Conservation (phyloP, 306 rosid species). For the Vigna trinervia region DNA sequence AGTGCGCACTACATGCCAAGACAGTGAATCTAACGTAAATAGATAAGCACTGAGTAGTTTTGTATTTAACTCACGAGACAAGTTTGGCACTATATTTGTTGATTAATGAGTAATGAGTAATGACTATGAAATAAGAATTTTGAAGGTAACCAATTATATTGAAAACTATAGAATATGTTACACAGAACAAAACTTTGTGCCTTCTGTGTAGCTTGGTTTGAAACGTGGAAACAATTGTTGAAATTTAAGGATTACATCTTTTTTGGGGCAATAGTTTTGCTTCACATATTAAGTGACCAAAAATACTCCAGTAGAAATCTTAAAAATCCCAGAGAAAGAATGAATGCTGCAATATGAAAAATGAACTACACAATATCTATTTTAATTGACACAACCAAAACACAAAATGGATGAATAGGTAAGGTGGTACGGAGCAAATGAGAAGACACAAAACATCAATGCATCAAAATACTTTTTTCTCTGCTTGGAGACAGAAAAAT, state of each 20-base stretch:
- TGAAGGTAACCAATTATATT: not conserved
- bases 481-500: not conserved
- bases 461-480: conserved; percentile 7
- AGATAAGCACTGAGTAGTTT: not conserved
- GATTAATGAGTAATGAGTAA: not conserved
- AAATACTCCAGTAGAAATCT: not conserved
- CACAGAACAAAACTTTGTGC: not conserved
- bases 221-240: not conserved
- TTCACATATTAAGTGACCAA: not conserved
- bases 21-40: not conserved
- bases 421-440: not conserved
- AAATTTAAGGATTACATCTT: not conserved
- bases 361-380: not conserved
- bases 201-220: not conserved
- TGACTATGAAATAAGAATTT: not conserved
- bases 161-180: not conserved
- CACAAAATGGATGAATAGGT: not conserved
- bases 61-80: not conserved
- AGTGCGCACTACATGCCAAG: not conserved
- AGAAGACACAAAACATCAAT: conserved; percentile 31
- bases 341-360: not conserved
- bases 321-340: not conserved
- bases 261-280: not conserved
- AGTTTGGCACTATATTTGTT: not conserved
- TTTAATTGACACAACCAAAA: not conserved